Evolutionary conservation across 2,329 filamentous ascomycete species (phyloP), one percentile per base, ranked within the genome.

Genomic region (Fusarium udum): DNA sequence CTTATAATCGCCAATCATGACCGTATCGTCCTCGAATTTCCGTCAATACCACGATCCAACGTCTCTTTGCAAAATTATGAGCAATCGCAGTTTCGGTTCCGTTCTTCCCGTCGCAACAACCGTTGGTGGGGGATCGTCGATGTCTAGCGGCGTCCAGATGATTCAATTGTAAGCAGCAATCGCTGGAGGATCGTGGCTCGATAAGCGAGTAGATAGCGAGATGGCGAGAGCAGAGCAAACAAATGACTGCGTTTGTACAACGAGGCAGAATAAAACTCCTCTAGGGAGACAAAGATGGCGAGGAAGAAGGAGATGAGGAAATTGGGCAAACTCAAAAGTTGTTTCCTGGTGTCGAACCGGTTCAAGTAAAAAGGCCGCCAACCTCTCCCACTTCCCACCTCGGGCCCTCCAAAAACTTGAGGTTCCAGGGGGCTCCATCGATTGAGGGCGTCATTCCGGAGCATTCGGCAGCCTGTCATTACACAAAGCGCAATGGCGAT

Each of bases 1-100:
- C 46, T 51, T 72, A 52, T 56, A 60, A 61, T 28, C 31, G 26
- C 46, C 31, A 40, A 73, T 67, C 79, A 80, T 81, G 61, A n/a
- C 52, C 43, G 28, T 45, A 22, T 28, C 20, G 58, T 36, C 28
- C 40, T 52, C 34, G 5, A 5, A 24, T 31, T 37, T 13, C 16
- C 16, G 8, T 31, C 28, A 63, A 26, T 58, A 16, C 28, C 20
- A n/a, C 18, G 36, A 40, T 8, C 14, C 34, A 52, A 57, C 20
- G 14, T 22, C 28, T 59, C n/a, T 39, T 31, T 15, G 22, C 32
- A 24, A 34, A 20, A 39, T 28, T 57, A 20, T 20, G 18, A 56
- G 55, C 43, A 63, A 56, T 52, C 40, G 34, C 22, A 39, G 59
- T 53, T 18, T 28, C 26, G 51, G 31, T 48, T 26, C 46, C 28